A percentile compares a stretch with the other conserved stretches of the same genome.
Conservation (phyloP, 352 stramenopile genomes). For the Bremia lactucae region DNA sequence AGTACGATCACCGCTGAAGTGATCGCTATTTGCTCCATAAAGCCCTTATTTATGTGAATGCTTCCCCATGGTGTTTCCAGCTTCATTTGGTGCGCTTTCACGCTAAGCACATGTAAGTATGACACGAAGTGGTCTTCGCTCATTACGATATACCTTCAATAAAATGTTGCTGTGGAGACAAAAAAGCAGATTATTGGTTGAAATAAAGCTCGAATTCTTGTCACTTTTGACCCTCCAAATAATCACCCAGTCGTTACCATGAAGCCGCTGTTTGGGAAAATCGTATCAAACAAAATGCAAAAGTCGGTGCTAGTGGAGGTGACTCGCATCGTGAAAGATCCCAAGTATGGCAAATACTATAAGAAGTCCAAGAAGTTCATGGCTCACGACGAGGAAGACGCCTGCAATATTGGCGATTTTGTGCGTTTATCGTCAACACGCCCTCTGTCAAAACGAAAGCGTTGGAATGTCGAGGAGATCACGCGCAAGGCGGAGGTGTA, state of each 20-base stretch:
- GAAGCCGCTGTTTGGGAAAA: constrained; percentile 90
- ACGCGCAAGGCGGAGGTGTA: constrained; percentile 82
- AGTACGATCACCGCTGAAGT: constrained; percentile 25
- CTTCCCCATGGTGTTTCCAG: constrained; percentile 60
- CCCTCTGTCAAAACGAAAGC: constrained; percentile 81
- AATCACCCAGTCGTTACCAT: constrained; percentile 33
- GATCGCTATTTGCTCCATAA: constrained; percentile 29
- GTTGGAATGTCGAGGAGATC: constrained; percentile 85
- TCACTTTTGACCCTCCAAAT: constrained; percentile 15
- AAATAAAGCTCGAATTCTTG: constrained; percentile 11
- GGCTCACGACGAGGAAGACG: constrained; percentile 92
- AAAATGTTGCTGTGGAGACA: constrained; percentile 8
- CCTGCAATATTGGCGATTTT: constrained; percentile 86
- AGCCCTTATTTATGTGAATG: constrained; percentile 45
- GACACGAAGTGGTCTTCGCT: constrained; percentile 44
- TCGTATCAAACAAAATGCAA: constrained; percentile 95
- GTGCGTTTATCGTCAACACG: constrained; percentile 68
- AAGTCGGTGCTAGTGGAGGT: constrained; percentile 94
- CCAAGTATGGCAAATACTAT: constrained; percentile 92
- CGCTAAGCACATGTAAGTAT: constrained; percentile 63
- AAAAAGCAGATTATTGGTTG: constrained; percentile 3
- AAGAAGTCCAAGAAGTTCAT: constrained; percentile 96
- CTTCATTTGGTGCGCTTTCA: constrained; percentile 42
- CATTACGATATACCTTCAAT: constrained; percentile 11
- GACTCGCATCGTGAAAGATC: constrained; percentile 89